Conservation (phyloP, 768 basidiomycete species). For the Baorangia bicolor region DNA sequence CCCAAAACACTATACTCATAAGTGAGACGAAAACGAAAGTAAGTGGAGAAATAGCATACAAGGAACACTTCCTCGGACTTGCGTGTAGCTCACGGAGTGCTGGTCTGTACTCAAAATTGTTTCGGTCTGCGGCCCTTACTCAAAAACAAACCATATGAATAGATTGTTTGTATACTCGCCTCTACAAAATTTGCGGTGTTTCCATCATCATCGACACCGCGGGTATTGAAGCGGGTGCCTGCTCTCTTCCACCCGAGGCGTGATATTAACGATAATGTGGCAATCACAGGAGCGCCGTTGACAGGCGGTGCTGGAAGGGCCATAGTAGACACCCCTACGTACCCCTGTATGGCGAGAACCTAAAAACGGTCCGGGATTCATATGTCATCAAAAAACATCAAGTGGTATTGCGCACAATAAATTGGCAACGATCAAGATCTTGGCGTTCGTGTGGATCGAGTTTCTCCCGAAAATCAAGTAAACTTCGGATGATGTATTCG, state of each 20-base stretch:
- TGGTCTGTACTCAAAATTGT: constrained; percentile 84
- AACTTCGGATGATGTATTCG: constrained; percentile 79
- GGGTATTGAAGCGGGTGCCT: constrained; percentile 95
- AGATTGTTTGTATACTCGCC: constrained; percentile 41
- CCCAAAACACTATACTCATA: constrained; percentile 83
- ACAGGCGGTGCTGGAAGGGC: constrained; percentile 73
- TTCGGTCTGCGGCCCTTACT: constrained; percentile 66
- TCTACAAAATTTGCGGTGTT: constrained; percentile 97
- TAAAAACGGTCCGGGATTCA: constrained; percentile 31
- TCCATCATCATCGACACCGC: constrained; percentile 95
- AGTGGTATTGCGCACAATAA: constrained; percentile 58
- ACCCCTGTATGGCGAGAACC: constrained; percentile 93
- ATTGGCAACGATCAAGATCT: constrained; percentile 81
- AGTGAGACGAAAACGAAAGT: constrained; percentile 7
- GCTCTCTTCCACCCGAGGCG: constrained; percentile 93
- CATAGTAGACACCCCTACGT: constrained; percentile 80
- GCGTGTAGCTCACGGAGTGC: constrained; percentile 87
- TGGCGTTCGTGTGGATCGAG: constrained; percentile 66
- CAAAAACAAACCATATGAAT: constrained; percentile 1
- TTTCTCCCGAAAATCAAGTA: constrained; percentile 84
- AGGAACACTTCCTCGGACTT: constrained; percentile 94
- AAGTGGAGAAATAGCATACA: constrained; percentile 48
- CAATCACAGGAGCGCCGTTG: constrained; percentile 68
- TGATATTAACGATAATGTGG: constrained; percentile 78
- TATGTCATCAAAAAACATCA: constrained; percentile 6